A percentile compares a stretch with the other conserved stretches of the same genome.
phyloP scores from a whole-genome alignment of 306 rosid genomes.

The Cucurbita ficifolia region DNA sequence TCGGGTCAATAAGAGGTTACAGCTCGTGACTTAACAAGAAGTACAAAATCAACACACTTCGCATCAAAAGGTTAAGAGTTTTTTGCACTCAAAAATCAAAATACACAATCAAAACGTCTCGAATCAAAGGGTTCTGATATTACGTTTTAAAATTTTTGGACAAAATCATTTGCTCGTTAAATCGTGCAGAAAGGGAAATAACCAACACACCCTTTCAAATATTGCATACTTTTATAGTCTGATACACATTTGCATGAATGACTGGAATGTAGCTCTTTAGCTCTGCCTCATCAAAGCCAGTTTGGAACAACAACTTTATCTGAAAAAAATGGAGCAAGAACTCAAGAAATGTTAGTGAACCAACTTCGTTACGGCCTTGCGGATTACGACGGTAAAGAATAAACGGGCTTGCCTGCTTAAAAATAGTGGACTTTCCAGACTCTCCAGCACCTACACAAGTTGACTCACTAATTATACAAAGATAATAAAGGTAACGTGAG shows the following conservation, averaged over 20 bases:
- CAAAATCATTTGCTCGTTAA: constrained; percentile 29
- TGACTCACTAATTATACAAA: not conserved
- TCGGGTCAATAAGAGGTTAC: constrained; percentile 8
- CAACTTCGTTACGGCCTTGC: not conserved
- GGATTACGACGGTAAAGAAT: constrained; percentile 1
- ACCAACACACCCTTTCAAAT: constrained; percentile 99
- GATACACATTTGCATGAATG: constrained; percentile 97
- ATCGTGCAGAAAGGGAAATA: constrained; percentile 57
- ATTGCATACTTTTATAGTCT: constrained; percentile 99
- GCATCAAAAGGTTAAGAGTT: constrained; percentile 6
- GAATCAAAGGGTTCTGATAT: constrained; percentile 9
- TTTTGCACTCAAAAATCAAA: not conserved
- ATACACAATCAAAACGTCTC: constrained; percentile 12
- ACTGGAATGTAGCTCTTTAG: constrained; percentile 79
- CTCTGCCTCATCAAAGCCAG: constrained; percentile 94
- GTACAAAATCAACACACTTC: constrained; percentile 12
- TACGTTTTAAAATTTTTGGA: constrained; percentile 13
- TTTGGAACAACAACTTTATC: constrained; percentile 94
- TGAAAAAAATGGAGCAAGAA: constrained; percentile 12
- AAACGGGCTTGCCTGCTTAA: constrained; percentile 64
- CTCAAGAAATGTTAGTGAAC: not conserved
- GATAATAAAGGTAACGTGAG: not conserved
- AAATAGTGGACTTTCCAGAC: constrained; percentile 90
- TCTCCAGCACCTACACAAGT: constrained; percentile 71
- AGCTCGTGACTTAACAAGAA: not conserved